phyloP scores from a whole-genome alignment of 768 basidiomycete species.

The Boletus reticuloceps region DNA sequence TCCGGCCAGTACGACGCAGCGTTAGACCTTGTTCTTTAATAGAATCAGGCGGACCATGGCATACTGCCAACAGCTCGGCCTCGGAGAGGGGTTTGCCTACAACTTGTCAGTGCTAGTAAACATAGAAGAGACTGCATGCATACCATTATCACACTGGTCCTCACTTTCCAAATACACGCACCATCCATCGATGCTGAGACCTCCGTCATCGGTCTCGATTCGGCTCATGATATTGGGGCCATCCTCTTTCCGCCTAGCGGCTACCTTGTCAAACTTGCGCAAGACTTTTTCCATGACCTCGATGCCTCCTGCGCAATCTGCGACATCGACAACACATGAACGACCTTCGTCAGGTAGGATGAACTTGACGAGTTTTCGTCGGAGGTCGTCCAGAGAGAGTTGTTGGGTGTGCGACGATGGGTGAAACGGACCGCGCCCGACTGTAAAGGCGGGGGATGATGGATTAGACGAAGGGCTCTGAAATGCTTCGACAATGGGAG shows the following conservation, averaged over 20 bases:
- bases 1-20: slow-evolving; percentile 54
- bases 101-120: neutral
- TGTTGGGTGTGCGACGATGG: slow-evolving; percentile 40
- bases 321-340: slow-evolving; percentile 75
- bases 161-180: slow-evolving; percentile 71
- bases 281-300: slow-evolving; percentile 88
- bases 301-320: slow-evolving; percentile 74
- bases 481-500: slow-evolving; percentile 73
- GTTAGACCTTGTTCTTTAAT: slow-evolving; percentile 77
- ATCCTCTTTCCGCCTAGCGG: slow-evolving; percentile 42
- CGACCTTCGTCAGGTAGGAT: slow-evolving; percentile 78
- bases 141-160: slow-evolving; percentile 51
- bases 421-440: slow-evolving; percentile 61
- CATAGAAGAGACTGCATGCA: slow-evolving; percentile 15
- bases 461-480: slow-evolving; percentile 31
- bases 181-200: slow-evolving; percentile 86
- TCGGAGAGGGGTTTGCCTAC: slow-evolving; percentile 77
- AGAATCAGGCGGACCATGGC: slow-evolving; percentile 75
- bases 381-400: slow-evolving; percentile 71
- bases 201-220: slow-evolving; percentile 69
- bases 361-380: slow-evolving; percentile 87
- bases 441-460: slow-evolving; percentile 54
- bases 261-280: slow-evolving; percentile 80
- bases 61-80: slow-evolving; percentile 76
- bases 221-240: slow-evolving; percentile 45